These are phyloP conservation scores for Zea luxurians DNA, from an alignment of 176 grass and related monocot species.

Conservation along the genomic window DNA sequence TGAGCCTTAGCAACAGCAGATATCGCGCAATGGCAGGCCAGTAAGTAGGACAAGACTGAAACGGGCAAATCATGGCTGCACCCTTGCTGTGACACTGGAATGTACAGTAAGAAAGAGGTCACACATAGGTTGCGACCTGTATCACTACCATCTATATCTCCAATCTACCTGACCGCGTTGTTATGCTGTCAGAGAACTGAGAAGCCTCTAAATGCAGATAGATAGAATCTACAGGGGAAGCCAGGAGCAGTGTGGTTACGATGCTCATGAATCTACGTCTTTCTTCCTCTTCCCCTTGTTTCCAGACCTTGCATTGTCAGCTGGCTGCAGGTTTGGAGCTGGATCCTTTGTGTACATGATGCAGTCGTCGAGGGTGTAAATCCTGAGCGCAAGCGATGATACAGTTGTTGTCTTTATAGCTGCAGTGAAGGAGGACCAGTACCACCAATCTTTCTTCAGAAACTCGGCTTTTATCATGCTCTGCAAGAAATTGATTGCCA, in stretches of 20 bases:
- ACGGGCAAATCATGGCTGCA: conserved; percentile 32
- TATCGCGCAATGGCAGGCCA: neutral
- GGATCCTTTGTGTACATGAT: conserved; percentile 72
- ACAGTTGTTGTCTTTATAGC: conserved; percentile 77
- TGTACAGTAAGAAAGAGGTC: conserved; percentile 29
- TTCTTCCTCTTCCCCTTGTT: conserved; percentile 51
- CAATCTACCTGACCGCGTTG: conserved; percentile 22
- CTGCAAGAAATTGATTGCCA: conserved; percentile 70
- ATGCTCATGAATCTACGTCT: conserved; percentile 43
- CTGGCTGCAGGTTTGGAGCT: conserved; percentile 21
- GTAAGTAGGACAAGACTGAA: conserved; percentile 2
- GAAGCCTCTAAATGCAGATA: conserved; percentile 26
- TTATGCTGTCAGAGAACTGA: conserved; percentile 31
- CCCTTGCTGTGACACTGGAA: conserved; percentile 29
- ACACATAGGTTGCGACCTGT: conserved; percentile 31
- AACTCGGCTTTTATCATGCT: conserved; percentile 78
- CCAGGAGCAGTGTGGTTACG: conserved; percentile 17
- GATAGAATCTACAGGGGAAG: conserved; percentile 40
- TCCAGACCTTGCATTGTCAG: conserved; percentile 47
- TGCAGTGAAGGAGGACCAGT: conserved; percentile 91
- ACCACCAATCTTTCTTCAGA: conserved; percentile 89
- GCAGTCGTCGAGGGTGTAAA: conserved; percentile 85
- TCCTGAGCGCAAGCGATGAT: conserved; percentile 71
- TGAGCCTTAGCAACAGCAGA: conserved; percentile 32
- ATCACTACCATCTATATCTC: conserved; percentile 36